Evolutionary conservation across 164 flowering plant species (phyloP).

Genomic region (Brasenia schreberi): DNA sequence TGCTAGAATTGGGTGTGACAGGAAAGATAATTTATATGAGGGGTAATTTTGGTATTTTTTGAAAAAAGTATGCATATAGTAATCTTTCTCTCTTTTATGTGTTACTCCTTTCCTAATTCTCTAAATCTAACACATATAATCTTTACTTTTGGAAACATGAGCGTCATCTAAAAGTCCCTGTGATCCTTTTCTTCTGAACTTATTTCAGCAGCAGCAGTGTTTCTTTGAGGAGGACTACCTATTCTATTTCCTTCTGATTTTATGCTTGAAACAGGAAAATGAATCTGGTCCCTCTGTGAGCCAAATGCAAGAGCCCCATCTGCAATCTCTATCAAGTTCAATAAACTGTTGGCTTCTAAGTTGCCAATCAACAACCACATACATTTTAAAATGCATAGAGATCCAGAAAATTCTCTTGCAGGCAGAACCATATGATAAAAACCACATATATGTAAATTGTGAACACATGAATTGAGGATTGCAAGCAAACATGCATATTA

Average conservation of each 20-base stretch:
- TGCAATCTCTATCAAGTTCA: conserved; percentile 60
- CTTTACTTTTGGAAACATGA: too few species aligned
- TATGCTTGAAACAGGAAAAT: conserved; percentile 11
- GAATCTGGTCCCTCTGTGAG: conserved; percentile 9
- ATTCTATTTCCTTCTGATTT: conserved; percentile 28
- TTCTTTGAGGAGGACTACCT: conserved; percentile 16
- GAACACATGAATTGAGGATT: too few species aligned
- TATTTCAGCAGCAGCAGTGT: conserved; percentile 12
- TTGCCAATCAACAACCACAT: conserved; percentile 9
- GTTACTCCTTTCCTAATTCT: too few species aligned
- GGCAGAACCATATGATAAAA: not conserved
- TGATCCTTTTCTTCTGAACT: conserved; percentile 8
- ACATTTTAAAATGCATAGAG: not conserved
- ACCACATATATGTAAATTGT: too few species aligned
- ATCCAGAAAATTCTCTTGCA: not conserved
- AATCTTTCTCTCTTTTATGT: too few species aligned
- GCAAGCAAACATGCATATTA: too few species aligned
- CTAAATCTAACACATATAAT: too few species aligned
- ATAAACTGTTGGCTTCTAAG: conserved; percentile 60
- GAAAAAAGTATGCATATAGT: too few species aligned
- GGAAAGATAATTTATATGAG: too few species aligned
- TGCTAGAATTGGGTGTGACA: too few species aligned
- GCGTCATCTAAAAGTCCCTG: too few species aligned
- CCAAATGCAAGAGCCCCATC: conserved; percentile 17
- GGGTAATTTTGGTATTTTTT: too few species aligned